Base-by-base conservation (phyloP, 768 basidiomycete genomes). In the Lactifluus hygrophoroides region DNA sequence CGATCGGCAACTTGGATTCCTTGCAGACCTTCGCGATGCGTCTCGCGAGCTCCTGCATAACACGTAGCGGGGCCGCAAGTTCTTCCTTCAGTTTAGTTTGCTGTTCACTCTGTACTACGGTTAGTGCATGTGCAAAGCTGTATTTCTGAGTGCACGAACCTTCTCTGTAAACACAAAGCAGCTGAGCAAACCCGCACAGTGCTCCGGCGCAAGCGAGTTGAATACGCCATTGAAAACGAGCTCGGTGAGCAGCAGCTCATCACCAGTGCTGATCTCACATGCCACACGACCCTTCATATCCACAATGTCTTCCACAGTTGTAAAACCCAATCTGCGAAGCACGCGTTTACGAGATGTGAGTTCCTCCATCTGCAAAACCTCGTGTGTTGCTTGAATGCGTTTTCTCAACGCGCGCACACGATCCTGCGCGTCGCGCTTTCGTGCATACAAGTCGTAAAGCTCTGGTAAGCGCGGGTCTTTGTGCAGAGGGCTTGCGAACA, bases 151-250 rank as follows among this genome's bases (percentile, higher is more conserved):
- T 19, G 48, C 42, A 44, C 60, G 11, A 11, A 89, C 95, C 84
- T 97, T 98, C 71, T 99, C 96, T 3, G 85, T 81, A 72, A 98
- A 98, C 34, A 99, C 96, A 69, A 99, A 99, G 69, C 95, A 98
- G 67, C 93, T 95, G 16, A 98, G 75, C n/a, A 99, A 69, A 2
- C 91, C 88, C 0, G 95, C 94, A 67, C 87, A 91, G 57, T 97
- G 92, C 66, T 97, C 94, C 0, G 96, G 95, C 1, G 80, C 75
- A 48, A 99, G 71, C 3, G 88, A 69, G 67, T 96, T 97, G 79
- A 99, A 99, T 21, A 85, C 88, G 56, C 96, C 96, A 60, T 96
- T 93, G 78, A 99, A 98, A 58, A 99, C 86, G 67, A 99, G 80
- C 72, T 98, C 96, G 1, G 96, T 99, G 61, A 99, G 78, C 34